These are phyloP conservation scores for Candida montana DNA, from an alignment of 805 yeast genomes.

Conservation along the genomic window DNA sequence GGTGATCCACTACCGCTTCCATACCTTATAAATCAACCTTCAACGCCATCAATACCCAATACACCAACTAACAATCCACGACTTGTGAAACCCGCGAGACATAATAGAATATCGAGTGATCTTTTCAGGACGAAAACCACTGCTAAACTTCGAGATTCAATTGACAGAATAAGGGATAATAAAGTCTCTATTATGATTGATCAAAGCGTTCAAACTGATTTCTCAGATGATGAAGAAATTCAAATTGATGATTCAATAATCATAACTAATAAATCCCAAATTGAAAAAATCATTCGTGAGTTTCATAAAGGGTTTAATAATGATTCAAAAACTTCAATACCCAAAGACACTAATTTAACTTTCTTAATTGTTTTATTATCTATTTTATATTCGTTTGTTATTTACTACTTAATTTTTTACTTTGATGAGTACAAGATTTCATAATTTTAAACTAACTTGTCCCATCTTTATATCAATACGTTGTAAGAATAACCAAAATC, in stretches of 20 bases:
- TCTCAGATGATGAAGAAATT: neutral
- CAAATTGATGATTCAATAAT: neutral
- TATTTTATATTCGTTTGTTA: slow-evolving; percentile 1
- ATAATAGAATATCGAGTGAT: neutral
- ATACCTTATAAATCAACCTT: slow-evolving; percentile 18
- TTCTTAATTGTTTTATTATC: neutral
- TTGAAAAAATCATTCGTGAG: neutral
- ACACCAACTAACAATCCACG: neutral
- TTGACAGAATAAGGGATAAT: neutral
- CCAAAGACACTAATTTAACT: slow-evolving; percentile 1
- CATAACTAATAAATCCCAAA: neutral
- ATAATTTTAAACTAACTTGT: too few species aligned
- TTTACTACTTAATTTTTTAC: neutral
- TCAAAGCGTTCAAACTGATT: slow-evolving; percentile 4
- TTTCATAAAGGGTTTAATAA: neutral
- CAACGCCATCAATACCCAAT: slow-evolving; percentile 1
- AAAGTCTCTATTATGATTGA: neutral
- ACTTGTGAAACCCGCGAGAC: neutral
- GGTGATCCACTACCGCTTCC: slow-evolving; percentile 38
- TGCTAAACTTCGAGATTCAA: neutral
- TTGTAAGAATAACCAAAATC: too few species aligned
- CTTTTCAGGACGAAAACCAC: neutral
- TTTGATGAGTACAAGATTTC: neutral
- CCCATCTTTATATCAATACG: too few species aligned
- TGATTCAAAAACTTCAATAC: neutral